These are phyloP conservation scores for Cutaneotrichosporon dermatis DNA, from an alignment of 1,284 basidiomycete species.

Conservation along the genomic window DNA sequence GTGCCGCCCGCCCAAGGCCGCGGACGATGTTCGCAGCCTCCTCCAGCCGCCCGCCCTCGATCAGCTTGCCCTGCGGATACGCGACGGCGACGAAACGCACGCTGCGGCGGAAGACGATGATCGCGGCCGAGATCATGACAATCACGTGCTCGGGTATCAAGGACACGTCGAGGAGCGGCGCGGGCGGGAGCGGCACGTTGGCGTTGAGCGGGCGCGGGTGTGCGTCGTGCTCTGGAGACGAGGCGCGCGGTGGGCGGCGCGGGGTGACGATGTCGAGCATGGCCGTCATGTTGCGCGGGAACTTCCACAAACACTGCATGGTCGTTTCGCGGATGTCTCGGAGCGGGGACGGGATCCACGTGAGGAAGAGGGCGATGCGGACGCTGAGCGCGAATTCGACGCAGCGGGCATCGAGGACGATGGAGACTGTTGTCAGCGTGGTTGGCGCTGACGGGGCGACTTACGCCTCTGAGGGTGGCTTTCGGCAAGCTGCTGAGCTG, in stretches of 20 bases:
- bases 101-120: conserved; percentile 8
- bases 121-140: neutral
- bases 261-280: conserved; percentile 9
- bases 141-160: conserved; percentile 4
- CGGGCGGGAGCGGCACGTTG: too few relatives aligned
- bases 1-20: neutral
- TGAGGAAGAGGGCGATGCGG: conserved; percentile 10
- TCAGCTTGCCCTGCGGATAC: neutral
- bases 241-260: neutral
- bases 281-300: conserved; percentile 6
- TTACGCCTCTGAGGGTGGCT: neutral
- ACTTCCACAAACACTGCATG: neutral
- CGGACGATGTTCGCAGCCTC: neutral
- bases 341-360: conserved; percentile 17
- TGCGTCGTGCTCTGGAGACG: neutral
- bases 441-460: neutral
- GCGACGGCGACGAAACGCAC: conserved; percentile 8
- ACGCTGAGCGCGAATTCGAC: conserved; percentile 11
- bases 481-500: neutral
- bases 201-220: neutral
- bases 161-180: neutral
- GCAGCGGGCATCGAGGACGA: conserved; percentile 12
- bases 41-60: conserved; percentile 5
- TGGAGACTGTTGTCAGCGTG: conserved; percentile 1
- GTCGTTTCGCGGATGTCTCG: conserved; percentile 5